phyloP scores from a whole-genome alignment of 2,329 filamentous ascomycete species.

The Aspergillus pseudonomiae region DNA sequence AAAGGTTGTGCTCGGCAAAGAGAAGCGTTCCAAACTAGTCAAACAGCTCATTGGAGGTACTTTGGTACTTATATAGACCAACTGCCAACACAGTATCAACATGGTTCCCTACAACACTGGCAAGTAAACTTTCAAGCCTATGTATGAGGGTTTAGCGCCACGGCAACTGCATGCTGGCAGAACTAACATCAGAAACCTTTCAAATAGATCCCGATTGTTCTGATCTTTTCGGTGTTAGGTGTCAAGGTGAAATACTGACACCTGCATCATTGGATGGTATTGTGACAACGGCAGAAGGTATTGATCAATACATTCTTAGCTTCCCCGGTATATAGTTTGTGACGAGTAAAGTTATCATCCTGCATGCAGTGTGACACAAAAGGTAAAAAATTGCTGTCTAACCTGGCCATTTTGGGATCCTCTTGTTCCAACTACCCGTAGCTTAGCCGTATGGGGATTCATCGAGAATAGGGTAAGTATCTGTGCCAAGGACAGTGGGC shows the following conservation, averaged over 20 bases:
- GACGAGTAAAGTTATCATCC: not conserved
- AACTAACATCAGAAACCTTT: not conserved
- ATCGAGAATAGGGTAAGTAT: not conserved
- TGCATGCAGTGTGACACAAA: not conserved
- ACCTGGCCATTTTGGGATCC: not conserved
- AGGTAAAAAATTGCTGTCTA: not conserved
- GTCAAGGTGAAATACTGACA: not conserved
- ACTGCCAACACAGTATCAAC: constrained; percentile 22
- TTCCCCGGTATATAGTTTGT: not conserved
- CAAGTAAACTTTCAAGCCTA: not conserved
- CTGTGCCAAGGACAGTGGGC: not conserved
- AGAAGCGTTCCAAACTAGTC: not conserved
- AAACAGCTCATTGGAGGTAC: constrained; percentile 2
- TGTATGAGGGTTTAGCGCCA: constrained; percentile 11
- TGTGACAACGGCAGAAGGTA: not conserved
- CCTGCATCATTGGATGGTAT: not conserved
- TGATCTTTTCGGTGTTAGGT: not conserved
- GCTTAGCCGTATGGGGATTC: not conserved
- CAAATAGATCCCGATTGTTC: not conserved
- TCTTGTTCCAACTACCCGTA: not conserved
- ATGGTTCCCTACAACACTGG: constrained; percentile 23
- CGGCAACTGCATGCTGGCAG: not conserved
- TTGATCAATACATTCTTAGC: not conserved
- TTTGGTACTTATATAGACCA: constrained; percentile 1
- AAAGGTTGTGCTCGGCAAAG: not conserved